These are phyloP conservation scores for Ormosia emarginata DNA, from an alignment of 306 rosid species.

Conservation along the genomic window DNA sequence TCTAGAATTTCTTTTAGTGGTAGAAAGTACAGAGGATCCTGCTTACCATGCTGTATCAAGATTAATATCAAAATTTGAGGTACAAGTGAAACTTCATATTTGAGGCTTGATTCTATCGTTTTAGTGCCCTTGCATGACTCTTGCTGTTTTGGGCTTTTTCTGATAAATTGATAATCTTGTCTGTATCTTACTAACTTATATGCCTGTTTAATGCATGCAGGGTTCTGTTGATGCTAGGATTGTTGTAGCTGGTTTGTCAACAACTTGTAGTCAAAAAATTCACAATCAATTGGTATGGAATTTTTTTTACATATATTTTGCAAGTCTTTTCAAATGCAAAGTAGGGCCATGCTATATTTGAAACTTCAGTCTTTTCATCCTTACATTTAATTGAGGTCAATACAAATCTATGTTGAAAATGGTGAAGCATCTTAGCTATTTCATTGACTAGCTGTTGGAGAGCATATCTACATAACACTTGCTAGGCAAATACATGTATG, in stretches of 20 bases:
- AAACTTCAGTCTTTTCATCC: background rate
- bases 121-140: conserved; percentile 9
- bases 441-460: conserved; percentile 6
- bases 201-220: conserved; percentile 41
- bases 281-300: conserved; percentile 86
- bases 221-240: conserved; percentile 75
- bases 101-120: conserved; percentile 7
- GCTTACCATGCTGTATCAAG: conserved; percentile 65
- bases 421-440: background rate
- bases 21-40: conserved; percentile 90
- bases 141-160: background rate
- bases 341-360: background rate
- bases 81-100: conserved; percentile 21
- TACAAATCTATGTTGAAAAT: background rate
- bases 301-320: background rate
- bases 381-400: background rate
- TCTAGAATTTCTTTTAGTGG: conserved; percentile 75
- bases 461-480: background rate
- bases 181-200: background rate
- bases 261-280: conserved; percentile 97
- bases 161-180: background rate
- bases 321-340: conserved; percentile 18
- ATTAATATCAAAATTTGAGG: conserved; percentile 71
- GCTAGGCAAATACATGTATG: background rate
- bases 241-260: conserved; percentile 81